A percentile compares a stretch with the other conserved stretches of the same genome.
Evolutionary conservation across 202 grass and related monocot genomes (phyloP).

Genomic region (Hordeum pubiflorum): DNA sequence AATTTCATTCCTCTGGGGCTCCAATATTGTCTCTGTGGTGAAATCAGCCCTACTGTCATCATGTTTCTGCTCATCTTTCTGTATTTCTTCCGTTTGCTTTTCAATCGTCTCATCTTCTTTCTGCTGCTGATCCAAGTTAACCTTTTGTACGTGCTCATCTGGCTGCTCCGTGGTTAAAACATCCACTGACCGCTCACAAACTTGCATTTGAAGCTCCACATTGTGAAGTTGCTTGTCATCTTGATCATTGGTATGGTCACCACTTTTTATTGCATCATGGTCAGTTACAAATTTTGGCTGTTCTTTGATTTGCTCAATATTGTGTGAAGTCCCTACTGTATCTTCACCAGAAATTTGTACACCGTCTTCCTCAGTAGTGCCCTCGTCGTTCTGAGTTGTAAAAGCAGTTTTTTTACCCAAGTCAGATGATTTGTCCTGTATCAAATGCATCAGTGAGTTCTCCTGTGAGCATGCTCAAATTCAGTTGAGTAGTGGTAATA

Average conservation of each 20-base stretch:
- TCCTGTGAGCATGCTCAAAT: conserved; percentile 6
- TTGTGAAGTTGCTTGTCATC: conserved; percentile 4
- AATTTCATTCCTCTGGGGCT: conserved; percentile 15
- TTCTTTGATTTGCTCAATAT: conserved; percentile 28
- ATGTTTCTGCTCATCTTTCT: conserved; percentile 25
- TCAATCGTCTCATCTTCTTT: conserved; percentile 25
- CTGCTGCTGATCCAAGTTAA: conserved; percentile 26
- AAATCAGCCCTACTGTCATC: conserved; percentile 21
- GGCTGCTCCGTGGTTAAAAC: conserved; percentile 3
- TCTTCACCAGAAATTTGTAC: conserved; percentile 17
- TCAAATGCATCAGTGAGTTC: conserved; percentile 20
- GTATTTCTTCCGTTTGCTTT: conserved; percentile 22
- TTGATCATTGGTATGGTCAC: conserved; percentile 19
- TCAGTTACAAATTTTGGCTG: conserved; percentile 13
- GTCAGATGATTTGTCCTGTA: conserved; percentile 28
- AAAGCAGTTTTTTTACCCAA: conserved; percentile 20
- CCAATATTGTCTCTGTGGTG: conserved; percentile 11
- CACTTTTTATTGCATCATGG: conserved; percentile 14
- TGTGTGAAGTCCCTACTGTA: conserved; percentile 15
- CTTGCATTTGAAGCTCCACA: conserved; percentile 25
- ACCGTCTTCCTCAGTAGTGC: conserved; percentile 4
- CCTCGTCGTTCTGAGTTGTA: background rate
- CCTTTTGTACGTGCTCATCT: conserved; percentile 19
- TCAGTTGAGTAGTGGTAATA: conserved; percentile 2
- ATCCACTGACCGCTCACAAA: conserved; percentile 23